Base-by-base conservation (phyloP, 1,139 yeast species). In the Geotrichum aggregatum region DNA sequence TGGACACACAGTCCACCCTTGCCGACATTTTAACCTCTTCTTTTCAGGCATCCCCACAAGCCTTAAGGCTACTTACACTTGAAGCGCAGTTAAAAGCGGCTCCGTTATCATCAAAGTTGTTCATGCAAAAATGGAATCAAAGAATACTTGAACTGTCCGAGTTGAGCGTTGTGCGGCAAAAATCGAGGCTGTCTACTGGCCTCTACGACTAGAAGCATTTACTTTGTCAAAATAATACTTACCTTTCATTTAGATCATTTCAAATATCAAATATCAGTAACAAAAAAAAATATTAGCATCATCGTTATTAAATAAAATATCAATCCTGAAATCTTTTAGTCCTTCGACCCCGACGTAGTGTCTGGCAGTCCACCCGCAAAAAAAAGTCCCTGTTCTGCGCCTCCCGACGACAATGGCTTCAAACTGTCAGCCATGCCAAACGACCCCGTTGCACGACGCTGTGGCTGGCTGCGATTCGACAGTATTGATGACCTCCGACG, bases 291-390 rank as follows among this genome's bases (percentile, higher is more conserved):
- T n/a, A n/a, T 22, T 22, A 39, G 18, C 31, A 41, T n/a, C 18
- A n/a, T 28, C 19, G 44, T 26, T 41, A 13, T n/a, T 24, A 24
- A 16, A n/a, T 24, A 41, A 16, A 11, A 41, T 22, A 41, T n/a
- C 3, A 11, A 16, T 26, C 16, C 19, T 19, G 6, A 19, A n/a
- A 3, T 10, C 24, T 22, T 18, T n/a, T 24, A 18, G 13, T 8
- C 16, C 18, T 19, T 33, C n/a, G n/a, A n/a, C 26, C 33, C 30
- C 3, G 62, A 52, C 10, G 71, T 68, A 16, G 70, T 67, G 6
- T 58, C 51, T 5, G 71, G 71, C 38, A 68, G 58, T 4, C 70
- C 71, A 24, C 59, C 61, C 24, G 70, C 68, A 54, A 68, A 68
- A 58, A 68, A 68, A 51, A 68, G 57, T 3, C 58, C 56, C 16